Evolutionary conservation across 1,139 yeast species (phyloP).

Genomic region (Blastobotrys aristatus): DNA sequence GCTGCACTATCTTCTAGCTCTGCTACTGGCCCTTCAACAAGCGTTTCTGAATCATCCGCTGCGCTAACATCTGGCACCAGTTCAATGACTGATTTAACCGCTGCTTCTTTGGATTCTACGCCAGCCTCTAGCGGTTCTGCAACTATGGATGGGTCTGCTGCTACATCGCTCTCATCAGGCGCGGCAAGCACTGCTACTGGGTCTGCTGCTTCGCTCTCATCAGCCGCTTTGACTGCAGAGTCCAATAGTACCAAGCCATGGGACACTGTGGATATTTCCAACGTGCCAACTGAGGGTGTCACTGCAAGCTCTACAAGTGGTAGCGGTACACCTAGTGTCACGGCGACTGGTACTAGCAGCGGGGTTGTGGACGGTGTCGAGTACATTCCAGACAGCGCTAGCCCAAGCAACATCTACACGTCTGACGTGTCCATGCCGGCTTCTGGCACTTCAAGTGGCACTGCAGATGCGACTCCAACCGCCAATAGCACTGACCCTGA

Average conservation of each 20-base stretch:
- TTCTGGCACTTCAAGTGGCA: background rate
- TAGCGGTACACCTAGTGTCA: background rate
- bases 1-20: background rate
- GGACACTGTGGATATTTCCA: background rate
- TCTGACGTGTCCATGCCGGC: slow-evolving; percentile 1
- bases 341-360: background rate
- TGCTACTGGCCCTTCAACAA: background rate
- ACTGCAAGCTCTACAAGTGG: background rate
- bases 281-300: background rate
- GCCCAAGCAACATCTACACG: slow-evolving; percentile 3
- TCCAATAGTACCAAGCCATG: background rate
- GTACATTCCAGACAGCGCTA: slow-evolving; percentile 5
- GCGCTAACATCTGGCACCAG: background rate
- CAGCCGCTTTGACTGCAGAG: background rate
- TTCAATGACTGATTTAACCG: no score
- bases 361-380: slow-evolving; percentile 1
- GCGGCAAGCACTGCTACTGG: background rate
- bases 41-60: background rate
- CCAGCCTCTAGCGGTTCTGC: background rate
- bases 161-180: background rate
- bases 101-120: background rate
- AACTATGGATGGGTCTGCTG: background rate
- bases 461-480: background rate
- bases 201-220: background rate
- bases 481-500: background rate